Conservation (phyloP, 2,329 filamentous ascomycete genomes). For the Fusarium globosum region DNA sequence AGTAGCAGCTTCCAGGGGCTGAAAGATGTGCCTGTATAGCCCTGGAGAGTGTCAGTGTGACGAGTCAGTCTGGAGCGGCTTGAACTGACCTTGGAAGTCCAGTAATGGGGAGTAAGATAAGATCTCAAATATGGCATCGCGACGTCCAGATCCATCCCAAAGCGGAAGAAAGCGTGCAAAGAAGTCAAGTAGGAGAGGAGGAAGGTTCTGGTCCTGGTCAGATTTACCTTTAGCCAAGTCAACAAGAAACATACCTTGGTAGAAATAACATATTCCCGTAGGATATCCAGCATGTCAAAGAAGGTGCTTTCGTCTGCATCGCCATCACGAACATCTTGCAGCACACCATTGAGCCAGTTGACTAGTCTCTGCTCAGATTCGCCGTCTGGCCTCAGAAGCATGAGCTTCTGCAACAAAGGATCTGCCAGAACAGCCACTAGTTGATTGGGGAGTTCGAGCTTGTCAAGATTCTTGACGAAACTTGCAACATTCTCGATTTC, state of each 20-base stretch:
- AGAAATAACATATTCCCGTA: conserved; percentile 66
- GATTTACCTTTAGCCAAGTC: neutral
- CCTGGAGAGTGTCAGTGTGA: conserved; percentile 54
- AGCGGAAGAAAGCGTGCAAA: conserved; percentile 63
- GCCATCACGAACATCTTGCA: conserved; percentile 66
- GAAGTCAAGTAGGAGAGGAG: conserved; percentile 61
- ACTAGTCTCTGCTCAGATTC: conserved; percentile 64
- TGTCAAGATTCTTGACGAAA: conserved; percentile 79
- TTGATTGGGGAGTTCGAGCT: conserved; percentile 84
- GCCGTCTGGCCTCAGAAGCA: conserved; percentile 70
- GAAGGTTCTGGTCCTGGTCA: conserved; percentile 54
- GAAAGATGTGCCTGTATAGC: conserved; percentile 60
- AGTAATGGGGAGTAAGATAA: conserved; percentile 66
- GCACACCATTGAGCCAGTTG: conserved; percentile 68
- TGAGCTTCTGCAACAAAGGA: conserved; percentile 80
- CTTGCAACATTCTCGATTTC: conserved; percentile 78
- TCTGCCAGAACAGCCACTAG: conserved; percentile 81
- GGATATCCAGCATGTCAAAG: conserved; percentile 64
- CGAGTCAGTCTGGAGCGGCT: neutral
- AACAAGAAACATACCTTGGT: conserved; percentile 60
- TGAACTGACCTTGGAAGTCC: conserved; percentile 63
- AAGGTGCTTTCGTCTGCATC: conserved; percentile 61
- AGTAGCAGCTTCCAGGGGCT: conserved; percentile 62
- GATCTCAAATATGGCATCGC: conserved; percentile 66
- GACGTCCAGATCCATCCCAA: conserved; percentile 72